Conservation (phyloP, 2,329 filamentous ascomycete genomes). For the Aspergillus amoenus region DNA sequence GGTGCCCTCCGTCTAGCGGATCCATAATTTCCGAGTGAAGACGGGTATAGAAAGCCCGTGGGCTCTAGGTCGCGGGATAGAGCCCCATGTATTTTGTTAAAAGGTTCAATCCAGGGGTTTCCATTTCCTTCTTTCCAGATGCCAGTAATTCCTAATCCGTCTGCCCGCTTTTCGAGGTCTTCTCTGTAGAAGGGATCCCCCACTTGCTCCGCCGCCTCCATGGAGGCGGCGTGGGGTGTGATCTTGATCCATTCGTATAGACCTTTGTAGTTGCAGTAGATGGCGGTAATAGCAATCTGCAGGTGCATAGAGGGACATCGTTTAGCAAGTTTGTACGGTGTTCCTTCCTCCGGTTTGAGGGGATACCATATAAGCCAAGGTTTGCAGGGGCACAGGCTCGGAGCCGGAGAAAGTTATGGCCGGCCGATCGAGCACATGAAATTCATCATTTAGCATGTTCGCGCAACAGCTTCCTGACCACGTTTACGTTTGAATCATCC, state of each 20-base stretch:
- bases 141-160: background rate
- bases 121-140: background rate
- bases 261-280: background rate
- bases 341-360: background rate
- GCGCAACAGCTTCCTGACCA: too few relatives aligned
- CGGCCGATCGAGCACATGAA: too few relatives aligned
- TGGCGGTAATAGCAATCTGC: background rate
- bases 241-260: background rate
- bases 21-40: background rate
- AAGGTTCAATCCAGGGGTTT: background rate
- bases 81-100: background rate
- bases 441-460: too few relatives aligned
- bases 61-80: background rate
- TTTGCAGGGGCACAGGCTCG: too few relatives aligned
- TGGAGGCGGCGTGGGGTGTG: background rate
- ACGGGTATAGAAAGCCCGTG: background rate
- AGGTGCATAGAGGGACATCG: background rate
- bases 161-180: background rate
- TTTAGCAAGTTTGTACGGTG: background rate
- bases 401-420: too few relatives aligned
- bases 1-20: background rate
- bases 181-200: background rate
- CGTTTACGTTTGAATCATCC: too few relatives aligned
- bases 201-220: background rate
- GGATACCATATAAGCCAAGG: conserved; percentile 17